Conservation (phyloP, 2,329 filamentous ascomycete genomes). For the Talaromyces sp. region DNA sequence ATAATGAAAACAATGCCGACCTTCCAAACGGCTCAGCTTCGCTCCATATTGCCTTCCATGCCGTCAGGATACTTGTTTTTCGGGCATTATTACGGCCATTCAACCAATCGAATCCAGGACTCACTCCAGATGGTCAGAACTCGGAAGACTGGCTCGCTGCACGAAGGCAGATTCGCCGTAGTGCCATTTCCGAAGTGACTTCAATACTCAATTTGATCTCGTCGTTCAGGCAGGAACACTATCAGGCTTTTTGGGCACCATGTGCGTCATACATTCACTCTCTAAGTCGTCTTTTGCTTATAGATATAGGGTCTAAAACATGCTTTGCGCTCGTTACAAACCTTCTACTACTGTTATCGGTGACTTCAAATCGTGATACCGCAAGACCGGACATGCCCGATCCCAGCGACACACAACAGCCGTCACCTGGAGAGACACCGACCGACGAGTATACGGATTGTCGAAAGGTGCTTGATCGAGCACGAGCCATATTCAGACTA, state of each 20-base stretch:
- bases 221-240: constrained; percentile 15
- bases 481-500: constrained; percentile 12
- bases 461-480: constrained; percentile 4
- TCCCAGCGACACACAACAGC: background rate
- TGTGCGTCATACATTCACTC: background rate
- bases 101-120: background rate
- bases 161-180: constrained; percentile 1
- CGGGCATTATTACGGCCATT: constrained; percentile 15
- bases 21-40: constrained; percentile 13
- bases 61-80: constrained; percentile 9
- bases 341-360: constrained; percentile 4
- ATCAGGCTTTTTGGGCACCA: constrained; percentile 15
- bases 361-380: constrained; percentile 6
- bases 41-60: constrained; percentile 11
- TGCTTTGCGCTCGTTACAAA: constrained; percentile 14
- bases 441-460: constrained; percentile 9
- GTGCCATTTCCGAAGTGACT: constrained; percentile 9
- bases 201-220: constrained; percentile 11
- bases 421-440: background rate
- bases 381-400: background rate
- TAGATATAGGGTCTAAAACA: constrained; percentile 12
- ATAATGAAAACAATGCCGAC: background rate
- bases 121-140: background rate
- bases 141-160: constrained; percentile 8
- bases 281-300: background rate